Percentiles rank a stretch among this genome's conserved stretches.
phyloP scores from a whole-genome alignment of 768 basidiomycete genomes.

The Symmetrospora coprosmae region DNA sequence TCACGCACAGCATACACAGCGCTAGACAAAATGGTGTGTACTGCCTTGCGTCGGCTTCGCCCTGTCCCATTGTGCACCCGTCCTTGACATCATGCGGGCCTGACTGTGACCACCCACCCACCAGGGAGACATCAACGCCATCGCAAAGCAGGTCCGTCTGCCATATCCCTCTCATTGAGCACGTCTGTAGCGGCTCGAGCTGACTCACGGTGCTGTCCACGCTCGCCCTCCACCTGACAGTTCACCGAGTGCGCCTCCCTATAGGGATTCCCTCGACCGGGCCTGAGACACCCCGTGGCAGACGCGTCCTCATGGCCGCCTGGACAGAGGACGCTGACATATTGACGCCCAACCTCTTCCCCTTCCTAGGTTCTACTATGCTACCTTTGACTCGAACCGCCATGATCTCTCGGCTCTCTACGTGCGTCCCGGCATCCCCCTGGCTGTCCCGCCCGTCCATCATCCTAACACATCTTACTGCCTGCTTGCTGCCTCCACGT shows the following conservation, averaged over 20 bases:
- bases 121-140: constrained; percentile 52
- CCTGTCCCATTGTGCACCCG: too few relatives aligned
- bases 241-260: constrained; percentile 71
- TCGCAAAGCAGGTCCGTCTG: constrained; percentile 50
- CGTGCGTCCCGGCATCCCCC: constrained; percentile 45
- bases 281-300: too few relatives aligned
- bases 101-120: background rate
- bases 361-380: too few relatives aligned
- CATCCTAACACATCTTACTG: background rate
- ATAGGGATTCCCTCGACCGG: background rate
- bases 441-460: constrained; percentile 28
- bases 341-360: too few relatives aligned
- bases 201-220: background rate
- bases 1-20: too few relatives aligned
- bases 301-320: too few relatives aligned
- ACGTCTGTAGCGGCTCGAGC: background rate
- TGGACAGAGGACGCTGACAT: too few relatives aligned
- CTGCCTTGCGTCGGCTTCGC: too few relatives aligned
- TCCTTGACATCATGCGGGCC: too few relatives aligned
- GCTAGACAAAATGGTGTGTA: too few relatives aligned
- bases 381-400: constrained; percentile 56
- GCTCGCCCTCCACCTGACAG: constrained; percentile 23
- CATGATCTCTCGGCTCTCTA: constrained; percentile 51
- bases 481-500: constrained; percentile 15
- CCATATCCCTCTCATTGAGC: background rate